Conservation (phyloP, 2,329 filamentous ascomycete genomes). For the Dissoconium aciculare region DNA sequence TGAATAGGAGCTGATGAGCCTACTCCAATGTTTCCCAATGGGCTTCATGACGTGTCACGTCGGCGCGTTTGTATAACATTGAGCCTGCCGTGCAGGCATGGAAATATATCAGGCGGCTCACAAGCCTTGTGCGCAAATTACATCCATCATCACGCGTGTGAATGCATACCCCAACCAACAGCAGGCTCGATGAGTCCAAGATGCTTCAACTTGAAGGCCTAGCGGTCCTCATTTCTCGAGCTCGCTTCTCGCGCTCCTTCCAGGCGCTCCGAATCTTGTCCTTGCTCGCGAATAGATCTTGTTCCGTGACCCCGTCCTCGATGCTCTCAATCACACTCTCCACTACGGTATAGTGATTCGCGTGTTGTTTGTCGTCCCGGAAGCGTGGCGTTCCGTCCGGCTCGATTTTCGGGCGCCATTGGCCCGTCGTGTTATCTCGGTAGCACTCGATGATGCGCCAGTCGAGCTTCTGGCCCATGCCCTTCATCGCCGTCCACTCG, state of each 20-base stretch:
- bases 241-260: conserved; percentile 44
- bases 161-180: no score
- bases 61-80: no score
- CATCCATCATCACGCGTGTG: no score
- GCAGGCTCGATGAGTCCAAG: no score
- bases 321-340: conserved; percentile 83
- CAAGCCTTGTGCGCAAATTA: no score
- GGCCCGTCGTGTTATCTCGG: conserved; percentile 50
- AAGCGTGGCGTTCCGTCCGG: conserved; percentile 50
- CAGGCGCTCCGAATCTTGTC: conserved; percentile 62
- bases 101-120: no score
- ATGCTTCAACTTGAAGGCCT: no score
- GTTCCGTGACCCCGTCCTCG: conserved; percentile 64
- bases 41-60: no score
- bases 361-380: conserved; percentile 80
- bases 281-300: conserved; percentile 59
- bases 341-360: conserved; percentile 76
- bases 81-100: no score
- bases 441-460: conserved; percentile 83
- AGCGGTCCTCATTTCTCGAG: conserved; percentile 7
- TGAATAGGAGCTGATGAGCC: no score
- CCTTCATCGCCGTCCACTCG: conserved; percentile 77
- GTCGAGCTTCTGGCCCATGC: conserved; percentile 58
- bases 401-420: conserved; percentile 58
- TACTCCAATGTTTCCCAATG: no score